Evolutionary conservation across 805 yeast species (phyloP), one percentile per base, ranked within the genome.

Genomic region (Kregervanrija pseudodelftensis): DNA sequence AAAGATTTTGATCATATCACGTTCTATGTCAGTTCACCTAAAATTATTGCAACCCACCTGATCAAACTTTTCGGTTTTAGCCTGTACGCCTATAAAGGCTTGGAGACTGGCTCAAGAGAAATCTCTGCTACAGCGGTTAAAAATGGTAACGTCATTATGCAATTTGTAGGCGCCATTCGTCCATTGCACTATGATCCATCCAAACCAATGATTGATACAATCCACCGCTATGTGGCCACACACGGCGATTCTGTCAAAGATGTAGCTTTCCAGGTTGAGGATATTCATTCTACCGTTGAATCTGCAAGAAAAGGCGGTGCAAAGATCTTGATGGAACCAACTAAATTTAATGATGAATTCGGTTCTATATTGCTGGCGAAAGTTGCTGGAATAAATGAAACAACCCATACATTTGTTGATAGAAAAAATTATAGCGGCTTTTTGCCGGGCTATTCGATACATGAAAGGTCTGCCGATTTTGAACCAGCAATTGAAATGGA

Each of bases 191-290:
- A 36, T 5, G 41, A 39, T 5, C 44, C 52, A 8, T 48, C 43
- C 3, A 43, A 49, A 5, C 50, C 47, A 5, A 11, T 50, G 8
- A 45, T 53, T 15, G 49, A 50, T 22, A 68, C 64, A 30, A 72
- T 80, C 16, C 74, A 71, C 48, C 53, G 60, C 11, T 80, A 75
- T 51, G 62, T 80, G 8, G 54, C 59, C 5, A 59, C 53, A 5
- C 95, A 87, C 60, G 91, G 95, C 1, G 90, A 85, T 57, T 85
- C 87, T 5, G 86, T 86, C n/a, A 77, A 77, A 59, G 93, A 87
- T 56, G 77, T 87, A 10, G 75, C 87, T 0, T 82, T 86, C 53
- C 57, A 57, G n/a, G 91, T 85, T 0, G 65, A 62, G 4, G 67
- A 80, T 52, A 77, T 77, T 11, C 70, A 65, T 4, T 50, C 50